phyloP scores from a whole-genome alignment of 2,329 filamentous ascomycete species.

The Stagonosporopsis rhizophila region DNA sequence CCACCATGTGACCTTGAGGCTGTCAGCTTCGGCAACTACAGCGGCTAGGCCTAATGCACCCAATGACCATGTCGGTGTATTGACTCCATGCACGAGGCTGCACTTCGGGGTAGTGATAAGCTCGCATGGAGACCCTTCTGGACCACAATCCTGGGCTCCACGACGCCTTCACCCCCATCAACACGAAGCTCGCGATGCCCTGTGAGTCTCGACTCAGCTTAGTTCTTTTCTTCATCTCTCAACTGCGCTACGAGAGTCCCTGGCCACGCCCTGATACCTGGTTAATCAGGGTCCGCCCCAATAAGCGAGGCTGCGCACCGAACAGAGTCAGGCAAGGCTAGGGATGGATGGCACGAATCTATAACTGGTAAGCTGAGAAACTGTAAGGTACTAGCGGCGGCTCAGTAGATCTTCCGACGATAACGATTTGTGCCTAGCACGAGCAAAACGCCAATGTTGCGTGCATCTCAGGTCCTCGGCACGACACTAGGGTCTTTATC shows the following conservation, averaged over 20 bases:
- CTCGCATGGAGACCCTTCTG: constrained; percentile 7
- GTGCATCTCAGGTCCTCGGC: background rate
- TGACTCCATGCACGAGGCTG: background rate
- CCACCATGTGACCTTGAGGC: background rate
- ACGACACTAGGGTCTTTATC: background rate
- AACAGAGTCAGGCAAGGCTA: background rate
- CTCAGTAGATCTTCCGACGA: constrained; percentile 6
- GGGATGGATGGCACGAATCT: background rate
- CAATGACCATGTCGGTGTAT: constrained; percentile 3
- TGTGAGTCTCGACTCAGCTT: background rate
- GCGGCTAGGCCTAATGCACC: background rate
- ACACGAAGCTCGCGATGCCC: background rate
- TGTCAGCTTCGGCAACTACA: background rate
- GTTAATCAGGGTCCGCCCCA: background rate
- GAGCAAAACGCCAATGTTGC: background rate
- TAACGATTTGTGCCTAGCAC: constrained; percentile 5
- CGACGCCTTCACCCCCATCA: constrained; percentile 1
- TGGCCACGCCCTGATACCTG: background rate
- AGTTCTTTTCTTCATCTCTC: background rate
- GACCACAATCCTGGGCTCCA: background rate
- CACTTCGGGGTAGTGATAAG: background rate
- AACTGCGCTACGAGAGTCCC: background rate
- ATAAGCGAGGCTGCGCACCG: constrained; percentile 3
- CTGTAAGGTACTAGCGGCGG: constrained; percentile 5
- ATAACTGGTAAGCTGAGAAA: background rate